Evolutionary conservation across 2,329 filamentous ascomycete genomes (phyloP), one percentile per base, ranked within the genome.

Genomic region (Pyrenochaeta sp.): DNA sequence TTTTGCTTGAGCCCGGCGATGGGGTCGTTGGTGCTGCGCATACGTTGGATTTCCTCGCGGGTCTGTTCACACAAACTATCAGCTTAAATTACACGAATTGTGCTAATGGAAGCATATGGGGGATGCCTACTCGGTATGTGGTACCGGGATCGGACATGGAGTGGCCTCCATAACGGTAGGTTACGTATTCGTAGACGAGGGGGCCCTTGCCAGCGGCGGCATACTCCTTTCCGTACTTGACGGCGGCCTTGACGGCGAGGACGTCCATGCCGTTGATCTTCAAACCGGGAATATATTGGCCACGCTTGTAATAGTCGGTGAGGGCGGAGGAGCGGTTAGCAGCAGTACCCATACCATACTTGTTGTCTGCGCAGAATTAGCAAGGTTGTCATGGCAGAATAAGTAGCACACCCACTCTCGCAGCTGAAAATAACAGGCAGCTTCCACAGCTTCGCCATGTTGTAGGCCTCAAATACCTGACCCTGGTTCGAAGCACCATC

Each of bases 201-300:
- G 95, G 95, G 63, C 94, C 94, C 80, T 97, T 93, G 79, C 90
- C 93, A 61, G 87, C 84, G 59, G 85, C 82, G 66, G 92, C 90
- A 85, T 90, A 96, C 77, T 96, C 87, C 85, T 95, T 97, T 77
- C 90, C 93, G 84, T 97, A 93, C 82, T 94, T 85, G 74, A 97
- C 93, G 66, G 95, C 95, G 52, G 94, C 93, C 87, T 97, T 97
- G 80, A 97, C 94, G 65, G 95, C 94, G 64, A 99, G 91, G 72
- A 97, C 93, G 79, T 99, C 95, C 95, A 99, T 99, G 77, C 92
- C 95, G 84, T 99, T 99, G 81, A 99, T 92, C 88, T 99, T 99
- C 74, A 99, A 88, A 84, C 95, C 95, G 57, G 95, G 94, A 71
- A 99, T 99, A 86, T 98, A 99, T 84, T 99, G 95, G 69, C 95